Percentiles rank a stretch among this genome's conserved stretches.
These are phyloP conservation scores for Fomitopsis schrenkii DNA, from an alignment of 1,284 basidiomycete genomes.

Conservation along the genomic window DNA sequence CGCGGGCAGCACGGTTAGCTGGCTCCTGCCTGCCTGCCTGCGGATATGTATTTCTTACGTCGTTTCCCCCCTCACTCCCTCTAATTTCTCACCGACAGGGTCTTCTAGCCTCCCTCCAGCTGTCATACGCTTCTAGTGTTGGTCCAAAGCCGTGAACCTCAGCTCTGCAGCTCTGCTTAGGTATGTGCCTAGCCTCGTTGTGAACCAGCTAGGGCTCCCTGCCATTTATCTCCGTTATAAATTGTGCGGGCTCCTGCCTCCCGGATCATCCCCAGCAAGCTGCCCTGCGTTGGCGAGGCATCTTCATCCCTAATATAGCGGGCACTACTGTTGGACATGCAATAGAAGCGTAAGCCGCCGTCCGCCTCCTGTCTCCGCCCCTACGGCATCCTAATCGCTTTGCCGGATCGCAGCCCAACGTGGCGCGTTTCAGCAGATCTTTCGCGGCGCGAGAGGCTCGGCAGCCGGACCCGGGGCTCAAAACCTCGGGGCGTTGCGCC, in stretches of 20 bases:
- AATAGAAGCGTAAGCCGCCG: not conserved
- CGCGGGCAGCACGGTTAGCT: not conserved
- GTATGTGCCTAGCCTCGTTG: not conserved
- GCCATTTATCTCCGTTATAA: not conserved
- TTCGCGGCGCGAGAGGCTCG: not conserved
- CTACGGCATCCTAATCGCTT: not conserved
- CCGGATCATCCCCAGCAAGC: not conserved
- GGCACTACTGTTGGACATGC: not conserved
- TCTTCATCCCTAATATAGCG: not conserved
- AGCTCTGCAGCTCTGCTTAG: not conserved
- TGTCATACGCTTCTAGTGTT: constrained; percentile 4
- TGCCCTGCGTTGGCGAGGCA: not conserved
- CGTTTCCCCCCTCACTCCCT: not conserved
- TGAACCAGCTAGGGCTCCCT: not conserved
- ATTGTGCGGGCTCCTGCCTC: not conserved
- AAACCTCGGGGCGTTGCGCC: not conserved
- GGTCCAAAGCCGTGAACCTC: constrained; percentile 2
- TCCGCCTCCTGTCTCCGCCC: not conserved
- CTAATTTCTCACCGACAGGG: not conserved
- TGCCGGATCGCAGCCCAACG: not conserved
- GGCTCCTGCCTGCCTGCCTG: not conserved
- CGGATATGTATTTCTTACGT: not conserved
- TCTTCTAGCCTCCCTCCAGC: constrained; percentile 5
- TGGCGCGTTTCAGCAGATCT: not conserved
- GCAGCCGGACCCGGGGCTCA: not conserved